A percentile compares a stretch with the other conserved stretches of the same genome.
phyloP scores from a whole-genome alignment of 2,329 filamentous ascomycete species.

The Leptographium wingfieldii region DNA sequence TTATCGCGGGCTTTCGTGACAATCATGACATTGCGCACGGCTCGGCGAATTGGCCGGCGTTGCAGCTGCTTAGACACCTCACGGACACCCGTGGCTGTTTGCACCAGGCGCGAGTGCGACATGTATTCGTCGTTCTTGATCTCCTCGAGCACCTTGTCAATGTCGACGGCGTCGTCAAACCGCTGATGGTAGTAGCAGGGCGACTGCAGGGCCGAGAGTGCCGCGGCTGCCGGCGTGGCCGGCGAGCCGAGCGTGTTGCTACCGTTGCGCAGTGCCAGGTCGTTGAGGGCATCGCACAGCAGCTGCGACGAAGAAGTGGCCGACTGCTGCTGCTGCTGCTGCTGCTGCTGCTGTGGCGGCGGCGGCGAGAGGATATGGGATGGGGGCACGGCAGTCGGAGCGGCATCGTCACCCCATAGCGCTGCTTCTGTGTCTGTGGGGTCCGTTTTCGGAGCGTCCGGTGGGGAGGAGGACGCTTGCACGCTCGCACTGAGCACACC shows the following conservation, averaged over 20 bases:
- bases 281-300: conserved; percentile 48
- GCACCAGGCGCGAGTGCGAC: conserved; percentile 86
- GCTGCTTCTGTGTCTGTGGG: background rate
- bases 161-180: conserved; percentile 92
- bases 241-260: conserved; percentile 13
- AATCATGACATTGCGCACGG: conserved; percentile 92
- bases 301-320: conserved; percentile 42
- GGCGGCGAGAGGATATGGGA: background rate
- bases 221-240: conserved; percentile 19
- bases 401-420: background rate
- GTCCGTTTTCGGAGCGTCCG: background rate
- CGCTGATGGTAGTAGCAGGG: conserved; percentile 97
- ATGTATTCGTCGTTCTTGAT: conserved; percentile 80
- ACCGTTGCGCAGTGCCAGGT: conserved; percentile 28
- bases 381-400: background rate
- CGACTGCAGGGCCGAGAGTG: conserved; percentile 61
- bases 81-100: conserved; percentile 87
- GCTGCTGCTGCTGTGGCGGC: background rate
- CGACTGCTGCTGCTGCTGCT: background rate
- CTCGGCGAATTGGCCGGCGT: conserved; percentile 79
- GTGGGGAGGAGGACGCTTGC: conserved; percentile 2
- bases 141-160: conserved; percentile 88
- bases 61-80: conserved; percentile 95
- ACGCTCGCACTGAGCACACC: conserved; percentile 39
- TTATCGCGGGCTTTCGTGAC: conserved; percentile 97